These are phyloP conservation scores for Botrytis medusae DNA, from an alignment of 2,329 filamentous ascomycete species.

Conservation along the genomic window DNA sequence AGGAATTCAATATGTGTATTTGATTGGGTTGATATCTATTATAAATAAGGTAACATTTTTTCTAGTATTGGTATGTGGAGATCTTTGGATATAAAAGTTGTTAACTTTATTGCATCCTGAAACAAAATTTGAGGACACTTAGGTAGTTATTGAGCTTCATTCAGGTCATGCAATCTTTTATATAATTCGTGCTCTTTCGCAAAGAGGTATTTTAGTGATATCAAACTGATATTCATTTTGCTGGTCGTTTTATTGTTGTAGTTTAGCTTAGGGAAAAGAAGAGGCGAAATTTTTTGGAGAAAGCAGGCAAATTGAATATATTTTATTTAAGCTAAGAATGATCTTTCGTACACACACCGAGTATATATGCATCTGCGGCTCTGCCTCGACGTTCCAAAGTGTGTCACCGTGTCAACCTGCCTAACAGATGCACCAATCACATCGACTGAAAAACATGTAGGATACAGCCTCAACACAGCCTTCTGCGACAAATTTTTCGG, in stretches of 20 bases:
- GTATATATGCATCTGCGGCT: background rate
- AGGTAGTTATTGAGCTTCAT: background rate
- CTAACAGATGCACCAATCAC: background rate
- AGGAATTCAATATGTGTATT: constrained; percentile 2
- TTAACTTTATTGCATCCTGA: background rate
- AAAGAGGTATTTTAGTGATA: background rate
- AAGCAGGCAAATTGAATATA: background rate
- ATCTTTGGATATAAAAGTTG: constrained; percentile 10
- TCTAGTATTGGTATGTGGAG: constrained; percentile 9
- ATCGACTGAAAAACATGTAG: background rate
- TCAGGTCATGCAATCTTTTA: background rate
- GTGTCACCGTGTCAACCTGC: background rate
- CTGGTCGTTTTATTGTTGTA: background rate
- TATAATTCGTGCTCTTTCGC: constrained; percentile 8
- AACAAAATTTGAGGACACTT: constrained; percentile 4
- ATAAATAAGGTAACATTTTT: constrained; percentile 2
- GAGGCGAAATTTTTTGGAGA: background rate
- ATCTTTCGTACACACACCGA: background rate
- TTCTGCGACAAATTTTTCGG: background rate
- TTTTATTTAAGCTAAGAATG: background rate
- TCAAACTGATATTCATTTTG: constrained; percentile 6
- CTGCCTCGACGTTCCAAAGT: constrained; percentile 1
- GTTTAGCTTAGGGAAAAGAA: background rate
- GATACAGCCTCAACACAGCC: constrained; percentile 9
- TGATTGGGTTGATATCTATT: constrained; percentile 6